Evolutionary conservation across 441 rosid species (phyloP).

Genomic region (Rhodomyrtus psidioides): DNA sequence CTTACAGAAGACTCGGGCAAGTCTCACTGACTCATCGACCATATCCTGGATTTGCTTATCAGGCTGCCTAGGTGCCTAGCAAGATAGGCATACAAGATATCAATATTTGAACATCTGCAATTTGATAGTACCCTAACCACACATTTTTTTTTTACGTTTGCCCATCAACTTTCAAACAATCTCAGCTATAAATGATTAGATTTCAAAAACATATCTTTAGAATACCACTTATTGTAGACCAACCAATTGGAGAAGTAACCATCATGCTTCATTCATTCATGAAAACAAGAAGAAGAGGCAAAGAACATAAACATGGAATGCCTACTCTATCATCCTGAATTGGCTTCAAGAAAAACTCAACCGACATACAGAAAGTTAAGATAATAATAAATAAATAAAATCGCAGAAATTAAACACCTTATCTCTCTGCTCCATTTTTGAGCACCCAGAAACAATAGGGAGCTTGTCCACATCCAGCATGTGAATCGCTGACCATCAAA

Average conservation of each 20-base stretch:
- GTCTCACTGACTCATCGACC: constrained; percentile 61
- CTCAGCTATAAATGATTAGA: not conserved
- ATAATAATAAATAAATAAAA: not conserved
- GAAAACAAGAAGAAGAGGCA: not conserved
- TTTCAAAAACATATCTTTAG: not conserved
- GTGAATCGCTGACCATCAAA: not conserved
- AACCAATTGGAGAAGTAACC: not conserved
- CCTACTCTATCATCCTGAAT: not conserved
- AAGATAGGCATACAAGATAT: not conserved
- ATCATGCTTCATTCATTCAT: not conserved
- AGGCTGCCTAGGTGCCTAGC: constrained; percentile 64
- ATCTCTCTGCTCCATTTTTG: not conserved
- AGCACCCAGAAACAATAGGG: not conserved
- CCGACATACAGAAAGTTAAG: not conserved
- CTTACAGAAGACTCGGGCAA: constrained; percentile 51
- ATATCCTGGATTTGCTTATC: constrained; percentile 59
- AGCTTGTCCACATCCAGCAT: not conserved
- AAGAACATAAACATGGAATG: not conserved
- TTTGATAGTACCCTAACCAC: not conserved
- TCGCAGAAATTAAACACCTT: not conserved
- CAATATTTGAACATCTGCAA: not conserved
- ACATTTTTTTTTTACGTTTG: not conserved
- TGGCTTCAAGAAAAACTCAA: not conserved
- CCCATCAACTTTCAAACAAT: not conserved
- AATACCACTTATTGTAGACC: not conserved